phyloP scores from a whole-genome alignment of 495 filamentous ascomycete species.

The Aspergillus nidulans region DNA sequence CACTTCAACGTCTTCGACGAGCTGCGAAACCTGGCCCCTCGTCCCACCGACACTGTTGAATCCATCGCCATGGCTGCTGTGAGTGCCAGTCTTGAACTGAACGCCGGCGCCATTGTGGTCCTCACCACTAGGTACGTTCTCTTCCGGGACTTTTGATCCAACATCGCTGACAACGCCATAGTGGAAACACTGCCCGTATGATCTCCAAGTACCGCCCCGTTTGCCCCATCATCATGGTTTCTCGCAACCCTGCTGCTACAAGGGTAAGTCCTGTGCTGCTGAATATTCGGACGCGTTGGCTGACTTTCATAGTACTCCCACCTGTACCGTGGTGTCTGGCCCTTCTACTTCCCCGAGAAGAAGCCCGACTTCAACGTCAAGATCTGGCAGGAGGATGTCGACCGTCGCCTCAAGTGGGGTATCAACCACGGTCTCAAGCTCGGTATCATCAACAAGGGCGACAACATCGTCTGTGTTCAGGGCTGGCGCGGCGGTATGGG shows the following conservation, averaged over 20 bases:
- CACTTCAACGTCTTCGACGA: slow-evolving; percentile 97
- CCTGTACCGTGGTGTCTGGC: slow-evolving; percentile 95
- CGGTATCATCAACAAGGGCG: slow-evolving; percentile 74
- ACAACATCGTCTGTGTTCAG: slow-evolving; percentile 90
- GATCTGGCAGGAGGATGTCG: slow-evolving; percentile 97
- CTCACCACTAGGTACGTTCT: slow-evolving; percentile 73
- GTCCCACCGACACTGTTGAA: slow-evolving; percentile 81
- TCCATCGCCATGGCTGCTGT: slow-evolving; percentile 95
- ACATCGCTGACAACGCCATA: slow-evolving; percentile 33
- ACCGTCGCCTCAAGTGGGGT: slow-evolving; percentile 93
- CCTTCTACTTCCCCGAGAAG: slow-evolving; percentile 85
- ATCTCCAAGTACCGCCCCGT: slow-evolving; percentile 97
- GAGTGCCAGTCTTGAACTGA: slow-evolving; percentile 87
- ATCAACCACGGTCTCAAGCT: slow-evolving; percentile 78
- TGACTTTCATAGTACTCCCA: slow-evolving; percentile 63
- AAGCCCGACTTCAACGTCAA: slow-evolving; percentile 92
- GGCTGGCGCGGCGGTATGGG: slow-evolving; percentile 97
- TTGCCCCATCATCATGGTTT: slow-evolving; percentile 98
- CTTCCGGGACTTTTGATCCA: neutral
- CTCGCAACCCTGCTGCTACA: slow-evolving; percentile 74
- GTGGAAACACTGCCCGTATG: slow-evolving; percentile 85
- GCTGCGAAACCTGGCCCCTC: slow-evolving; percentile 72
- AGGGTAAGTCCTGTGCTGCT: slow-evolving; percentile 46
- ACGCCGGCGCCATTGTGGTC: slow-evolving; percentile 90
- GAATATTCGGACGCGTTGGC: neutral